Evolutionary conservation across 2,329 filamentous ascomycete genomes (phyloP).

Genomic region (Cladorrhinum sp.): DNA sequence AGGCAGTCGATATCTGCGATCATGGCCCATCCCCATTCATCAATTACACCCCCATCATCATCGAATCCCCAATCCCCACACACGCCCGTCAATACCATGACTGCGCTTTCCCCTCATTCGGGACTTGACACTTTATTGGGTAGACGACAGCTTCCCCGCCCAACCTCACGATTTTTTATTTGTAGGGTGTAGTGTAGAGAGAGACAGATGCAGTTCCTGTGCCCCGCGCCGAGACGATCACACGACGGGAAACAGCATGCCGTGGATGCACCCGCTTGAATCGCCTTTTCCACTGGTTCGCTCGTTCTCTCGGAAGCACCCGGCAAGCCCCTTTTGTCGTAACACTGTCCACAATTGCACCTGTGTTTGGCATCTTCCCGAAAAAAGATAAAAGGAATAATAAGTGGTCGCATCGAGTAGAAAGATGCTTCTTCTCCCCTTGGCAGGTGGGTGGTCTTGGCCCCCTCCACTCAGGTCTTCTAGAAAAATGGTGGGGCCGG

Average conservation of each 20-base stretch:
- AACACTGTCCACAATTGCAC: neutral
- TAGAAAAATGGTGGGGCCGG: neutral
- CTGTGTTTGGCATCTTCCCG: no score
- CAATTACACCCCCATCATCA: no score
- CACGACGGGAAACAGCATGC: neutral
- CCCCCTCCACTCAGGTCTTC: neutral
- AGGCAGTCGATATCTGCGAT: neutral
- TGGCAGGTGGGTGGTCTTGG: neutral
- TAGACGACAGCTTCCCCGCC: neutral
- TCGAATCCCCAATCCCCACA: neutral
- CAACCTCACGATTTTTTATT: neutral
- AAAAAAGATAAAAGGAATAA: no score
- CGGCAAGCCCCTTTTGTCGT: neutral
- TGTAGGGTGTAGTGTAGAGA: neutral
- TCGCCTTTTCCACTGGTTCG: neutral
- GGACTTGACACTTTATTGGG: neutral
- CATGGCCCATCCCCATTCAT: no score
- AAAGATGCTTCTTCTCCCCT: neutral
- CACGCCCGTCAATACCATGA: neutral
- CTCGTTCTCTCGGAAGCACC: neutral
- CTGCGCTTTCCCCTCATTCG: neutral
- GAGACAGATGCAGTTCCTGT: neutral
- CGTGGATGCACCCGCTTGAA: neutral
- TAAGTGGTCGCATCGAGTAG: neutral
- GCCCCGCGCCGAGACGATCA: neutral